Percentiles rank a stretch among this genome's conserved stretches.
phyloP scores from a whole-genome alignment of 129 eudicot genomes.

The Centella asiatica region DNA sequence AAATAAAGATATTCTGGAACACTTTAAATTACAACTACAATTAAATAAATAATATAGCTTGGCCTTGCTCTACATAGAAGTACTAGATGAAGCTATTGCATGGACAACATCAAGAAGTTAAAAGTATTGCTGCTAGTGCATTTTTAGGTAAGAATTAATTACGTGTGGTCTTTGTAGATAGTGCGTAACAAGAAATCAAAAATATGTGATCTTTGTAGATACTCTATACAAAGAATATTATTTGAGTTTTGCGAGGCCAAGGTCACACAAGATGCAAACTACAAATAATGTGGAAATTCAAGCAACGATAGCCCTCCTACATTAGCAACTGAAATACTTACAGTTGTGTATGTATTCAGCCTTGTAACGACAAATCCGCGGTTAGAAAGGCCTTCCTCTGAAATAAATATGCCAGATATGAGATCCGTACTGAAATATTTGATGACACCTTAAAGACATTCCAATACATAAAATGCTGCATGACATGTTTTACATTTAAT shows the following conservation, averaged over 20 bases:
- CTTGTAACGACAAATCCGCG: constrained; percentile 88
- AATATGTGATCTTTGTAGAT: too few species aligned
- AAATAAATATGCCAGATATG: constrained; percentile 23
- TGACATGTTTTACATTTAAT: neutral
- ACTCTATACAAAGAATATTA: too few species aligned
- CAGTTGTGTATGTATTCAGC: constrained; percentile 85
- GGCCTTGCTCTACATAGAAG: too few species aligned
- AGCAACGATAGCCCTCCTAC: neutral
- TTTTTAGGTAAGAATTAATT: too few species aligned
- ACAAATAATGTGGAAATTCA: neutral
- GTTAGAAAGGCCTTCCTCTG: constrained; percentile 74
- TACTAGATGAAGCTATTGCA: neutral
- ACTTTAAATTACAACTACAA: neutral
- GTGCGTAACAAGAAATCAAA: too few species aligned
- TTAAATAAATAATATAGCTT: neutral
- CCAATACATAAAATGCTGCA: neutral
- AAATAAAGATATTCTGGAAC: neutral
- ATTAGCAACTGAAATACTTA: constrained; percentile 23
- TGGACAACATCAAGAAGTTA: neutral
- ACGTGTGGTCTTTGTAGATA: too few species aligned
- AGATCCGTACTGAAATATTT: neutral
- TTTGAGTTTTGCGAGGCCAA: neutral
- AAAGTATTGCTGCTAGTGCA: too few species aligned
- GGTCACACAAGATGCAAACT: neutral
- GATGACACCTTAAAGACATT: neutral